Evolutionary conservation across 2,329 filamentous ascomycete genomes (phyloP), one percentile per base, ranked within the genome.

Genomic region (Triangularia verruculosa): DNA sequence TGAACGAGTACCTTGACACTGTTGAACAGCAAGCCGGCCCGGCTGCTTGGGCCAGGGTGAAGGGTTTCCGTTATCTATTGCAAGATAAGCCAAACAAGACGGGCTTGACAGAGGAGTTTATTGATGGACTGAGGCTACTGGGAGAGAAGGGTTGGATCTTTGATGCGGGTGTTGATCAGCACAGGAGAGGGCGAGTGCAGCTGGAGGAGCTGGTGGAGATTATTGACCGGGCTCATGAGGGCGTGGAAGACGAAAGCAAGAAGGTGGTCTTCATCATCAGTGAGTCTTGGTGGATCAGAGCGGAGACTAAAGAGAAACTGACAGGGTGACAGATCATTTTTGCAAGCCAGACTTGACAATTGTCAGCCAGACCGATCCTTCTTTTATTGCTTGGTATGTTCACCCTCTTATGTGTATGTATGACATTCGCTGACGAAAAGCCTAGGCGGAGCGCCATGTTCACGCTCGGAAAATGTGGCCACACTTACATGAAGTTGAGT

Each of bases 401-500:
- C n/a, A 24, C 22, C 22, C 34, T 39, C 1, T 20, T 57, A 11
- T 20, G 17, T 13, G 11, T 22, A 13, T 24, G n/a, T 57, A 6
- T 17, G 6, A 22, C 13, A 6, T 34, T 13, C 2, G 30, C 59
- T 61, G 24, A 61, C 20, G 5, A 6, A 39, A 20, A 8, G 24
- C 12, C 2, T 25, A 68, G 66, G 68, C 85, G 86, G 61, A 80
- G 82, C 13, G 82, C 86, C 65, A 86, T 96, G 72, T 85, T 85
- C 70, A 80, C 83, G 8, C 86, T 96, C 71, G 85, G 88, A 69
- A 83, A 83, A 64, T 85, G 85, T 73, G 78, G 81, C 57, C 83
- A 81, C 58, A 87, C 89, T n/a, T 96, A 90, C 79, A 91, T 97
- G 84, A 97, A 97, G 79, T 84, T 97, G n/a, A 94, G 90, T 0